Evolutionary conservation across 345 rosid genomes (phyloP), one percentile per base, ranked within the genome.

Genomic region (Acer saccharum): DNA sequence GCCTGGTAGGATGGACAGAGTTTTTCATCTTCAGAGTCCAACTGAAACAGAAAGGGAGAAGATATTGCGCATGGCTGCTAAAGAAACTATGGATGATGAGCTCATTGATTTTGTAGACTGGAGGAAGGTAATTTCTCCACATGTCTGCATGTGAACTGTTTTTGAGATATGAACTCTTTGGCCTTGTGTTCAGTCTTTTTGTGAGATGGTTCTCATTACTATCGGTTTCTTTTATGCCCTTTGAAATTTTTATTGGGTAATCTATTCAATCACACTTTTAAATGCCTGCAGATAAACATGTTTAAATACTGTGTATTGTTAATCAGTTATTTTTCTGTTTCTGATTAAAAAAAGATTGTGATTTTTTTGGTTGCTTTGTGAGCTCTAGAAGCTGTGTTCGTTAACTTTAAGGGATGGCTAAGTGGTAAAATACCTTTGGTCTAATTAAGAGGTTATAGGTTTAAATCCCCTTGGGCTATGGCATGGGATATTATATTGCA

Each of bases 1-100:
- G 68, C 98, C 98, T 74, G 98, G 98, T 78, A 91, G 98, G 71
- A 94, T 94, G 98, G 98, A 94, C 83, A 89, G 97, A 85, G 85
- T 93, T 78, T 94, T 94, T 82, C 86, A 87, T 86, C 97, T 94
- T 80, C 98, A 94, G 80, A 88, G 86, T 78, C 98, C 97, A 76
- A 93, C 98, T 71, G 91, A 91, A 86, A 77, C 78, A 75, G 98
- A 94, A 83, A 94, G 98, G 86, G 98, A 94, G 88, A 90, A 85
- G 84, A 93, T 94, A 80, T 85, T 94, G 75, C 86, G 18, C 68
- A 82, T 73, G 69, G 77, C 97, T 88, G 98, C 98, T 69, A 89
- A 91, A 81, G 94, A 91, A 83, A 89, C 93, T 83, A 90, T 94
- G 98, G 98, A 93, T 65, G 86, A 85, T 70, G 91, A 88, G 80